phyloP scores from a whole-genome alignment of 2,329 filamentous ascomycete genomes.

The Nemania sp. region DNA sequence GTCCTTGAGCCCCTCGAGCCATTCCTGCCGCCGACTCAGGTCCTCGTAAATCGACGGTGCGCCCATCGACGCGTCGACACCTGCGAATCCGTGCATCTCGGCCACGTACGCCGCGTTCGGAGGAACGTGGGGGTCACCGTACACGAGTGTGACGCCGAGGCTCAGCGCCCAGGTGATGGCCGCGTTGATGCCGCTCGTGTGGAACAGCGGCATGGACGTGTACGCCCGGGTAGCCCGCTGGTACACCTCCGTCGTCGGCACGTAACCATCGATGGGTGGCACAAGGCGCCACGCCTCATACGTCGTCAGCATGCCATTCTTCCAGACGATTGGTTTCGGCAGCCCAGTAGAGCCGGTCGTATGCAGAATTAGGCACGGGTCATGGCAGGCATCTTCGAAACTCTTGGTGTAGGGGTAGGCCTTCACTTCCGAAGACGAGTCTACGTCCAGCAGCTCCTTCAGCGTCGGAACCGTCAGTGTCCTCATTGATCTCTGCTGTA shows the following conservation, averaged over 20 bases:
- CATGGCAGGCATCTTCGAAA: conserved; percentile 1
- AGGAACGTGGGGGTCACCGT: conserved; percentile 3
- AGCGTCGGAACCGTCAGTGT: background rate
- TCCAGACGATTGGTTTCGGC: conserved; percentile 8
- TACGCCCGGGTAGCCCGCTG: conserved; percentile 3
- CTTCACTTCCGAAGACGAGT: background rate
- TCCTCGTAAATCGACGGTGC: conserved; percentile 2
- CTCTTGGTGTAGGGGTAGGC: background rate
- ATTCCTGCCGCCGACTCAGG: background rate
- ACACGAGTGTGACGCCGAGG: conserved; percentile 4
- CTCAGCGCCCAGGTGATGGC: conserved; percentile 9
- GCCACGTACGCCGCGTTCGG: conserved; percentile 10
- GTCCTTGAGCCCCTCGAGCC: background rate
- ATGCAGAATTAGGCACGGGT: conserved; percentile 4
- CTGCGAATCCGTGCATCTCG: conserved; percentile 3
- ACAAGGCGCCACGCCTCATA: conserved; percentile 9
- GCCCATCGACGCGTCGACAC: conserved; percentile 1
- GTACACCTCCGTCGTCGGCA: conserved; percentile 5
- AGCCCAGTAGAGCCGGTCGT: conserved; percentile 3
- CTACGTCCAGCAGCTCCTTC: background rate
- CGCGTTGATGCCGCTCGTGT: conserved; percentile 9
- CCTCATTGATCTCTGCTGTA: background rate
- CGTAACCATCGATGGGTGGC: background rate
- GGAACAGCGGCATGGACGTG: conserved; percentile 11
- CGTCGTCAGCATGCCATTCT: conserved; percentile 6